Conservation (phyloP, 2,329 filamentous ascomycete species). For the Pseudogymnoascus sp. region DNA sequence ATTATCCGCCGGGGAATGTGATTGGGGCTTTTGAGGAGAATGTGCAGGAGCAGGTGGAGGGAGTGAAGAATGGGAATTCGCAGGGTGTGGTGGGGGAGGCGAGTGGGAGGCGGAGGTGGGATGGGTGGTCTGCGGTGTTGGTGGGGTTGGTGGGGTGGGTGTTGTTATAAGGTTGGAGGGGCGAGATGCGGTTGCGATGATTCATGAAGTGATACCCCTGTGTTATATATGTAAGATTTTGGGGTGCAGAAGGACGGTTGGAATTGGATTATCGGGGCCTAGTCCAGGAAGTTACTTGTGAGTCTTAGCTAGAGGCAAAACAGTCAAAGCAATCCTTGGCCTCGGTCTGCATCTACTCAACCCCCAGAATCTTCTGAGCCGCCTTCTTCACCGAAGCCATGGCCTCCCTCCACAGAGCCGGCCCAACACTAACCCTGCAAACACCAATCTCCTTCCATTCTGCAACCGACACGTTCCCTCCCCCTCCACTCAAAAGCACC, state of each 20-base stretch:
- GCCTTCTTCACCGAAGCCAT: conserved; percentile 32
- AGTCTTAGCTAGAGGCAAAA: neutral
- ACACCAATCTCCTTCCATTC: conserved; percentile 43
- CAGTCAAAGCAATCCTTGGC: neutral
- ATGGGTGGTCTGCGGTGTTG: neutral
- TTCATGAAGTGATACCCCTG: neutral
- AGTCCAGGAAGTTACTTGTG: neutral
- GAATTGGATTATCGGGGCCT: neutral
- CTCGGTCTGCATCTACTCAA: neutral
- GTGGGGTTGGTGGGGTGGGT: neutral
- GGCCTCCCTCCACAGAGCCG: conserved; percentile 36
- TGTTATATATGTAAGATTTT: neutral
- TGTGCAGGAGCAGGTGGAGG: conserved; percentile 33
- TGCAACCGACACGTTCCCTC: conserved; percentile 34
- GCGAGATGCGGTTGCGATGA: neutral
- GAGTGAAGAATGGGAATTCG: conserved; percentile 11
- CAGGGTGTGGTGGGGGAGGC: neutral
- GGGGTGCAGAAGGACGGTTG: neutral
- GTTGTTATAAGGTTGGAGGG: neutral
- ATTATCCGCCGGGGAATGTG: conserved; percentile 59
- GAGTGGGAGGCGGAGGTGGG: neutral
- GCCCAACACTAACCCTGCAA: conserved; percentile 47
- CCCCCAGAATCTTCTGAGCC: conserved; percentile 27
- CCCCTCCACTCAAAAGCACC: conserved; percentile 35
- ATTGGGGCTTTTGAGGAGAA: conserved; percentile 41